phyloP scores from a whole-genome alignment of 1,284 basidiomycete genomes.

The Sphaerobolus stellatus region DNA sequence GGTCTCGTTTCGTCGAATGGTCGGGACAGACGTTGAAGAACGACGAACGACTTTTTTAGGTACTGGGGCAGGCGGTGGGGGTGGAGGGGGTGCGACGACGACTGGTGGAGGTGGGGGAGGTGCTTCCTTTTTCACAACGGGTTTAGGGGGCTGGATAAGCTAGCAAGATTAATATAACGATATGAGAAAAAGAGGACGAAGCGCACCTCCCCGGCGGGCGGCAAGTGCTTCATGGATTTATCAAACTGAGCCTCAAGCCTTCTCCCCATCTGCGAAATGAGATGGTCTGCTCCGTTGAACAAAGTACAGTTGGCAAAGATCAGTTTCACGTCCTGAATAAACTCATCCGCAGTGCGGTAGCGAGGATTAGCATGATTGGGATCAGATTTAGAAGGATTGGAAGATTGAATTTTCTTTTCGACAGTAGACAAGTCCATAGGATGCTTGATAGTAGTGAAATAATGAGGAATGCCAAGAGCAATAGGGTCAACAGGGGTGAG shows the following conservation, averaged over 20 bases:
- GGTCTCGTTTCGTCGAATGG: constrained; percentile 66
- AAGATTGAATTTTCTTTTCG: constrained; percentile 81
- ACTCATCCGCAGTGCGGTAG: constrained; percentile 74
- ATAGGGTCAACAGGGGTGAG: constrained; percentile 89
- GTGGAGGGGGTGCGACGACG: constrained; percentile 27
- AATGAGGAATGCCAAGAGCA: constrained; percentile 89
- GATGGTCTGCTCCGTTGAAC: constrained; percentile 93
- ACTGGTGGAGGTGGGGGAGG: constrained; percentile 37
- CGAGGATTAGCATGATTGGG: constrained; percentile 66
- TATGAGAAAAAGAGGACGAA: constrained; percentile 12
- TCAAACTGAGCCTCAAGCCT: constrained; percentile 85
- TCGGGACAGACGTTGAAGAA: constrained; percentile 74
- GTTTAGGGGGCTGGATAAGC: constrained; percentile 19
- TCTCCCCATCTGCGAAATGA: constrained; percentile 76
- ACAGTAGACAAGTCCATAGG: constrained; percentile 98
- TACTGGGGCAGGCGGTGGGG: constrained; percentile 26
- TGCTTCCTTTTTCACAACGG: constrained; percentile 51
- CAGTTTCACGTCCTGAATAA: constrained; percentile 77
- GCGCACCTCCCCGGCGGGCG: constrained; percentile 67
- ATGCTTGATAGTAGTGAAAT: constrained; percentile 80
- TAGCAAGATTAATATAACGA: constrained; percentile 12
- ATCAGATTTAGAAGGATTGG: constrained; percentile 77
- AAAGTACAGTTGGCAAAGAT: constrained; percentile 87
- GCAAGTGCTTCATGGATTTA: constrained; percentile 83
- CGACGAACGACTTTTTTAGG: constrained; percentile 63